A percentile compares a stretch with the other conserved stretches of the same genome.
These are phyloP conservation scores for Eucalyptus melliodora DNA, from an alignment of 345 rosid species.

Conservation along the genomic window DNA sequence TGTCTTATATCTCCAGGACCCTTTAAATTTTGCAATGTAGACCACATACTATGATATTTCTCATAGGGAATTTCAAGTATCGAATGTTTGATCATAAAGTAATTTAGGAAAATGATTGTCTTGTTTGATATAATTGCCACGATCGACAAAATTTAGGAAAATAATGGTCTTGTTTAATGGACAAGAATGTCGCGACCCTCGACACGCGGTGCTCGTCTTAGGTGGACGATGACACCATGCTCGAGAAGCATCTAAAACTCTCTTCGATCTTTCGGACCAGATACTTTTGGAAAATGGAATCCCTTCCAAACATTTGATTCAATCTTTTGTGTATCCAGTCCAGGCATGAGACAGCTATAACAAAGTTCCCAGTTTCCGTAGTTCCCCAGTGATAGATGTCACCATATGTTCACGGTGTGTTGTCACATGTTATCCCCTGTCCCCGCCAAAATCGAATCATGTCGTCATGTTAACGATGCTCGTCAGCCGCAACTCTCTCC, in stretches of 20 bases:
- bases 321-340: neutral
- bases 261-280: neutral
- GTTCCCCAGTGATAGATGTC: neutral
- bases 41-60: neutral
- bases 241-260: neutral
- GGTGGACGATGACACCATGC: neutral
- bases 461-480: neutral
- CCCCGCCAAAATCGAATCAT: neutral
- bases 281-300: neutral
- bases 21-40: neutral
- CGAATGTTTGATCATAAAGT: neutral
- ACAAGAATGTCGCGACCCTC: neutral
- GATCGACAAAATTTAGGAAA: neutral
- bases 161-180: neutral
- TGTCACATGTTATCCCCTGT: neutral
- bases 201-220: neutral
- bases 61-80: neutral
- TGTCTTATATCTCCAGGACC: neutral
- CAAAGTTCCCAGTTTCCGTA: neutral
- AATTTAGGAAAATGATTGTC: neutral
- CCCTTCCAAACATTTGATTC: neutral
- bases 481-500: neutral
- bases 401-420: neutral
- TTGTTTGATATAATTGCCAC: neutral
- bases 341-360: neutral